Evolutionary conservation across 163 green algal genomes (phyloP).

Genomic region (Botryococcus braunii): DNA sequence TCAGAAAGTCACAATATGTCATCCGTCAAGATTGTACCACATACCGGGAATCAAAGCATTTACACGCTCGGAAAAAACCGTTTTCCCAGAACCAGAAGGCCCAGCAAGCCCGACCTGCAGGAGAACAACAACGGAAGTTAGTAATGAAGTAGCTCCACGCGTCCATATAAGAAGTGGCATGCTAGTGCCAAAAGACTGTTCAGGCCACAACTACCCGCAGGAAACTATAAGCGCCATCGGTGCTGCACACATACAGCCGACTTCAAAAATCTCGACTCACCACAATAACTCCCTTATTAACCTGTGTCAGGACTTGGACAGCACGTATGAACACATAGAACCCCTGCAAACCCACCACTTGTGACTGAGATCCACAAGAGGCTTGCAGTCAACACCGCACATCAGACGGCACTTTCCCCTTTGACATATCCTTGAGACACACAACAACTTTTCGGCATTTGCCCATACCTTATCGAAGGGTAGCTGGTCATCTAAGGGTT

Average conservation of each 20-base stretch:
- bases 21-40: background rate
- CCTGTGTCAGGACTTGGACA: constrained; percentile 68
- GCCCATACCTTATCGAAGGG: constrained; percentile 88
- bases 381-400: background rate
- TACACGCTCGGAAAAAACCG: constrained; percentile 88
- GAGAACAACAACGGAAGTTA: background rate
- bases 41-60: constrained; percentile 70
- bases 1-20: background rate
- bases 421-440: background rate
- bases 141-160: background rate
- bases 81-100: constrained; percentile 88
- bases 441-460: background rate
- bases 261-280: constrained; percentile 29
- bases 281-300: constrained; percentile 81
- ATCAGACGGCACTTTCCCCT: background rate
- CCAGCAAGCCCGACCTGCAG: constrained; percentile 75
- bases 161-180: background rate
- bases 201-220: background rate
- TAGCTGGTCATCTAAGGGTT: constrained; percentile 68
- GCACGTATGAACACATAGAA: constrained; percentile 93
- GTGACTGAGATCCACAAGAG: background rate
- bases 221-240: background rate
- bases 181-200: background rate
- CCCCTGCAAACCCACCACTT: constrained; percentile 41
- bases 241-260: background rate